phyloP scores from a whole-genome alignment of 2,329 filamentous ascomycete species.

The Clarireedia homoeocarpa region DNA sequence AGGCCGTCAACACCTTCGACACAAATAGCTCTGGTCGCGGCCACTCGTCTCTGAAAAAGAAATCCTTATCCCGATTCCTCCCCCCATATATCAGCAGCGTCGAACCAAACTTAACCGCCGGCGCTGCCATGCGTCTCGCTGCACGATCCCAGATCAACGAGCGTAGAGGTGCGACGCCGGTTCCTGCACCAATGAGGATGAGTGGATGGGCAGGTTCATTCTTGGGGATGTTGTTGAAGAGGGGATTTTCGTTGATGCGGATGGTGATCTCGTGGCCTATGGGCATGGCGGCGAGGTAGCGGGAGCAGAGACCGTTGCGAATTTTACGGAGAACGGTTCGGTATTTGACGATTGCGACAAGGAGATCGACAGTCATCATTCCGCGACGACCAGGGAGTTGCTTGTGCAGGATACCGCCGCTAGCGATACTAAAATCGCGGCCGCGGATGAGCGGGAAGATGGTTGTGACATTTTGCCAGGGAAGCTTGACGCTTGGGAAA shows the following conservation, averaged over 20 bases:
- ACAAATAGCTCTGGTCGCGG: constrained; percentile 28
- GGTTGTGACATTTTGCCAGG: constrained; percentile 62
- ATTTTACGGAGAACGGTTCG: constrained; percentile 78
- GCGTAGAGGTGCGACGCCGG: constrained; percentile 78
- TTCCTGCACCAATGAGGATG: constrained; percentile 76
- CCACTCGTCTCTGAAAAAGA: constrained; percentile 79
- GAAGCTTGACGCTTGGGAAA: constrained; percentile 76
- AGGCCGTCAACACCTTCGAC: constrained; percentile 51
- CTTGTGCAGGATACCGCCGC: constrained; percentile 43
- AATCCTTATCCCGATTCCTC: constrained; percentile 67
- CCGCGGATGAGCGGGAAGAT: constrained; percentile 77
- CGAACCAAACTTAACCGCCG: constrained; percentile 23
- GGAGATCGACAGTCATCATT: constrained; percentile 54
- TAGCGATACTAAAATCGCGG: constrained; percentile 90
- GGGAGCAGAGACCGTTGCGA: constrained; percentile 81
- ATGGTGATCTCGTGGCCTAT: constrained; percentile 34
- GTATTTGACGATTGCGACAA: constrained; percentile 87
- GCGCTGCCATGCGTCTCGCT: background rate
- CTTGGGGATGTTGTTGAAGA: constrained; percentile 38
- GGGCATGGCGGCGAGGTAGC: constrained; percentile 65
- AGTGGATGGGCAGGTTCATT: constrained; percentile 41
- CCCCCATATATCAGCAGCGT: constrained; percentile 74
- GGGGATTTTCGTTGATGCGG: constrained; percentile 41
- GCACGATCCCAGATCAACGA: constrained; percentile 71
- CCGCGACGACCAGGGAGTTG: constrained; percentile 8